phyloP scores from a whole-genome alignment of 139 green algal species.

The Coelastrella sp. region DNA sequence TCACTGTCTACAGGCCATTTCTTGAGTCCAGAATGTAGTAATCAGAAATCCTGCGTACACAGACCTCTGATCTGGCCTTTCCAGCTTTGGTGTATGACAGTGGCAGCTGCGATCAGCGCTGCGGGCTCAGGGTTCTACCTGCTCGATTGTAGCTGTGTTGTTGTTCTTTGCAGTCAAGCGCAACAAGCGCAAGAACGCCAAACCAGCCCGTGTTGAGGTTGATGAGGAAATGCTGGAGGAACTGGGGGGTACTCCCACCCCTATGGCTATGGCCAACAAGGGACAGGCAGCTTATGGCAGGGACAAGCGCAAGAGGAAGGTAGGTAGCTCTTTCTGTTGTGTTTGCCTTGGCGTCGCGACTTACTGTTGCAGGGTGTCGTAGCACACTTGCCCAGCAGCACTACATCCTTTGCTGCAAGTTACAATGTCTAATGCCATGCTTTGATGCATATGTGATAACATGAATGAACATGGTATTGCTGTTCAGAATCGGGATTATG shows the following conservation, averaged over 20 bases:
- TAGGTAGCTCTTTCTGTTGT: not conserved
- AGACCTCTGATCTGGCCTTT: no score
- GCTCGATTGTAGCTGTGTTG: not conserved
- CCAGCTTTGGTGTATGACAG: no score
- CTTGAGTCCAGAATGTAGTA: no score
- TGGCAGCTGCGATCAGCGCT: not conserved
- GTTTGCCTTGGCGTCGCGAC: not conserved
- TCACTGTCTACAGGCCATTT: no score
- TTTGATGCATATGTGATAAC: not conserved
- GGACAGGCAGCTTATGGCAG: conserved; percentile 21
- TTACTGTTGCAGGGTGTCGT: not conserved
- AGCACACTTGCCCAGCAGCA: no score
- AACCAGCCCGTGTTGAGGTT: conserved; percentile 21
- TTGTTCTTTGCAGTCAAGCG: conserved; percentile 19
- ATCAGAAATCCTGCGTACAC: no score
- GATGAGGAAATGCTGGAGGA: conserved; percentile 36
- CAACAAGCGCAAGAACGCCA: conserved; percentile 39
- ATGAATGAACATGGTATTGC: not conserved
- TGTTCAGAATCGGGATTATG: conserved; percentile 34
- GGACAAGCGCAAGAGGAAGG: conserved; percentile 48
- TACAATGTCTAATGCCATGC: no score
- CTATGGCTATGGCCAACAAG: conserved; percentile 8
- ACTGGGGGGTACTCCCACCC: conserved; percentile 19
- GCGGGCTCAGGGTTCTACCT: no score
- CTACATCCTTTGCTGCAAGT: no score